Conservation (phyloP, 2,329 filamentous ascomycete genomes). For the Sarocladium oryzae region DNA sequence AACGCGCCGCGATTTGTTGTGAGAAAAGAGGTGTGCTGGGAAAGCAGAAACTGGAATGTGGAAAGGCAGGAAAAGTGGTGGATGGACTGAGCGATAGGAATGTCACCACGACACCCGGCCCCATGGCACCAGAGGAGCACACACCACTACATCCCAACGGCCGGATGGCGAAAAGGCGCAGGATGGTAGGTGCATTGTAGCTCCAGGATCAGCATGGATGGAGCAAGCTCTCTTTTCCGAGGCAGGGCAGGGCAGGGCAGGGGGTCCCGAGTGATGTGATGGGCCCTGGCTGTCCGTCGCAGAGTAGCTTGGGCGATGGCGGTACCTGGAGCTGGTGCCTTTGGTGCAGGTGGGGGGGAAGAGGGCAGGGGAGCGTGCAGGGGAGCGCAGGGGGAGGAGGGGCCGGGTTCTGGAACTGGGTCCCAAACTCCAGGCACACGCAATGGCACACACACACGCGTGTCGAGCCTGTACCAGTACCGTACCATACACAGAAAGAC, state of each 20-base stretch:
- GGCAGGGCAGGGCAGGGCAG: neutral
- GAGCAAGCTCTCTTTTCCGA: neutral
- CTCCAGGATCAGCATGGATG: constrained; percentile 7
- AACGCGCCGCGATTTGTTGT: constrained; percentile 8
- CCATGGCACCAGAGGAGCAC: constrained; percentile 5
- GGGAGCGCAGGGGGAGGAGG: neutral
- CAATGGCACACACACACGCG: neutral
- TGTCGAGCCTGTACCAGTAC: neutral
- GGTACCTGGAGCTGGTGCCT: neutral
- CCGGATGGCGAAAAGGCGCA: neutral
- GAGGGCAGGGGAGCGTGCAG: neutral
- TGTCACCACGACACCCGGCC: constrained; percentile 2
- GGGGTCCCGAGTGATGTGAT: neutral
- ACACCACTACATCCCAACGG: neutral
- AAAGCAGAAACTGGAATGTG: constrained; percentile 6
- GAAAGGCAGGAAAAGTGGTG: constrained; percentile 6
- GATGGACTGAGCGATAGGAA: constrained; percentile 1
- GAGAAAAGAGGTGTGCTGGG: neutral
- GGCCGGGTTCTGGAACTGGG: constrained; percentile 6
- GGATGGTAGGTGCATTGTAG: constrained; percentile 1
- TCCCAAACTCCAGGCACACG: constrained; percentile 3
- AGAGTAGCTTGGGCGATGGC: neutral
- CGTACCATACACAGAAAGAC: neutral
- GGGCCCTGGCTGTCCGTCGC: neutral
- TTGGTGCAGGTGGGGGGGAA: neutral